A percentile compares a stretch with the other conserved stretches of the same genome.
phyloP scores from a whole-genome alignment of 441 rosid genomes.

The Geranium incanum region DNA sequence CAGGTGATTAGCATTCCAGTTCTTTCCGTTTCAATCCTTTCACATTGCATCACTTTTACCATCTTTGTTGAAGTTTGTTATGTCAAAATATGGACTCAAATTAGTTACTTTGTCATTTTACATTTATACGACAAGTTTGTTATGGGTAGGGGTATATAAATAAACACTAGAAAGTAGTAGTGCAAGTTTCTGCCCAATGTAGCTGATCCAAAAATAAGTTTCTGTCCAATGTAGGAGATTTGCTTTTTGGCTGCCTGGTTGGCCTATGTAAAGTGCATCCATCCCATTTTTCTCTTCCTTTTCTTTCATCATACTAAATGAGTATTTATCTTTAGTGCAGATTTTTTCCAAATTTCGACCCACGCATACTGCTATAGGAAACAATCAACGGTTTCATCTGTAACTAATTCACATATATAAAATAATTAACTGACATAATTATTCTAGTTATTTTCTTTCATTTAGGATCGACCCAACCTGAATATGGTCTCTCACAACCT shows the following conservation, averaged over 20 bases:
- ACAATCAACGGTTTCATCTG: no score
- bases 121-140: no score
- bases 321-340: no score
- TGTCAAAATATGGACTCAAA: neutral
- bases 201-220: neutral
- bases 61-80: constrained; percentile 3
- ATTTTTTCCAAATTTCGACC: no score
- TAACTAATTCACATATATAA: no score
- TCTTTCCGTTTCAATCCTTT: constrained; percentile 10
- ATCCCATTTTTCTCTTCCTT: neutral
- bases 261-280: neutral
- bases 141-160: no score
- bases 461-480: neutral
- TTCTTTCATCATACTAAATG: no score
- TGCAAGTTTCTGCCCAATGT: no score
- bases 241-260: neutral
- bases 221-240: neutral
- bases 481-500: neutral
- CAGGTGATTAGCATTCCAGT: constrained; percentile 47
- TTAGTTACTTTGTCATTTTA: no score
- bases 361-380: no score
- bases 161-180: no score
- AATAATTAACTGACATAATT: neutral
- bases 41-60: neutral
- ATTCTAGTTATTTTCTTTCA: neutral